phyloP scores from a whole-genome alignment of 768 basidiomycete genomes.

The Lactarius vividus region DNA sequence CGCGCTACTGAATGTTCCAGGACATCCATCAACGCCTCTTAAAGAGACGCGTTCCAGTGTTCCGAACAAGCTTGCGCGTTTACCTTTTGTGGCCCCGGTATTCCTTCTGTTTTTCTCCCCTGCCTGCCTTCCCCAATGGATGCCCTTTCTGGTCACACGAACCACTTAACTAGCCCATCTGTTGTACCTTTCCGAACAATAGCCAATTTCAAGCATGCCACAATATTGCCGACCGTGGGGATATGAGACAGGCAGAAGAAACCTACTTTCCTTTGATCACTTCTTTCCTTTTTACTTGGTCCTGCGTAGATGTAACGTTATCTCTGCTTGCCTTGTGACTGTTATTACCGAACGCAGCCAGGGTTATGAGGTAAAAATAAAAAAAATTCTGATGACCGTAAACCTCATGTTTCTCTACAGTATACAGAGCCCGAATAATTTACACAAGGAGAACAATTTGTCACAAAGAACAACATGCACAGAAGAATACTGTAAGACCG shows the following conservation, averaged over 20 bases:
- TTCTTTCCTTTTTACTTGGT: neutral
- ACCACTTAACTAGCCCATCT: too few species aligned
- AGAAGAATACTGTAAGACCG: constrained; percentile 4
- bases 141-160: neutral
- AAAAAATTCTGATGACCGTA: neutral
- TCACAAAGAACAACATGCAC: neutral
- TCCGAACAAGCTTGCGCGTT: neutral
- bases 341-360: neutral
- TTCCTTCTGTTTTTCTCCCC: neutral
- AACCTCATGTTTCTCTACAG: neutral
- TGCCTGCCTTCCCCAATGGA: neutral
- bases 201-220: neutral
- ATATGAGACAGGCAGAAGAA: neutral
- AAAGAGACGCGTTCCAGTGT: neutral
- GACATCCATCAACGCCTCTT: neutral
- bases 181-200: neutral
- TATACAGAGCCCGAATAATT: constrained; percentile 4
- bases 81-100: neutral
- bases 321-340: neutral
- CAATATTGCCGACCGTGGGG: neutral
- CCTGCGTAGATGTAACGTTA: neutral
- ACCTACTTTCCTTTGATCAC: neutral
- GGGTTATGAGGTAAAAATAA: neutral
- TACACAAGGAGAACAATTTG: neutral
- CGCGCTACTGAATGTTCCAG: neutral